Evolutionary conservation across 345 rosid species (phyloP).

Genomic region (Brassica incana): DNA sequence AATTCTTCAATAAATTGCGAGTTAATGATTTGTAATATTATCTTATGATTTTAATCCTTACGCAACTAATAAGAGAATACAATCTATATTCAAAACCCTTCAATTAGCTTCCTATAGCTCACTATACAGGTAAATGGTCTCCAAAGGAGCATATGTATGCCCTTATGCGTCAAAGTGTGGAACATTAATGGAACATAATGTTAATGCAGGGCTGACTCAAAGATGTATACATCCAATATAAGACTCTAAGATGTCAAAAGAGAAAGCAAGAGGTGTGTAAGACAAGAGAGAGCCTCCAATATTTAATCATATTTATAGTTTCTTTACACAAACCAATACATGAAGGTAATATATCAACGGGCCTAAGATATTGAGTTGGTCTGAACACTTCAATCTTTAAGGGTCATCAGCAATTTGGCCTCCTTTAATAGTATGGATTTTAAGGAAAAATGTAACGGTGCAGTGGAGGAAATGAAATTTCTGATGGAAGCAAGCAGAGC

Average conservation of each 20-base stretch:
- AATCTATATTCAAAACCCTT: background rate
- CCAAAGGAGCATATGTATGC: background rate
- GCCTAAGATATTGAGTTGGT: background rate
- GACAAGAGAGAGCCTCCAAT: background rate
- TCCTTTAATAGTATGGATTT: background rate
- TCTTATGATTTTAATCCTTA: background rate
- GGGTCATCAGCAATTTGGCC: background rate
- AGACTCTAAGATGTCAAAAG: no score
- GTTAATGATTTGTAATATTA: background rate
- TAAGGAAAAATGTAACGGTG: background rate
- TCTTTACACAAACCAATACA: no score
- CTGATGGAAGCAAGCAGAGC: background rate
- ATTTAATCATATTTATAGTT: no score
- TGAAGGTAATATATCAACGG: background rate
- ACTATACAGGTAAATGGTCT: background rate
- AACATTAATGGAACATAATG: background rate
- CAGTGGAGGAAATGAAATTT: background rate
- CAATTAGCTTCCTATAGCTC: background rate
- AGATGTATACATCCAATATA: background rate
- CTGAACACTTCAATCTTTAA: background rate
- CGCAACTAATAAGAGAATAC: background rate
- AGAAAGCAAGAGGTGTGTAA: no score
- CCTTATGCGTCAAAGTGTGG: background rate
- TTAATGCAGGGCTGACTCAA: background rate
- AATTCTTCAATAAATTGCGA: slow-evolving; percentile 8